Base-by-base conservation (phyloP, 2,329 filamentous ascomycete species). In the Colletotrichum sansevieriae region DNA sequence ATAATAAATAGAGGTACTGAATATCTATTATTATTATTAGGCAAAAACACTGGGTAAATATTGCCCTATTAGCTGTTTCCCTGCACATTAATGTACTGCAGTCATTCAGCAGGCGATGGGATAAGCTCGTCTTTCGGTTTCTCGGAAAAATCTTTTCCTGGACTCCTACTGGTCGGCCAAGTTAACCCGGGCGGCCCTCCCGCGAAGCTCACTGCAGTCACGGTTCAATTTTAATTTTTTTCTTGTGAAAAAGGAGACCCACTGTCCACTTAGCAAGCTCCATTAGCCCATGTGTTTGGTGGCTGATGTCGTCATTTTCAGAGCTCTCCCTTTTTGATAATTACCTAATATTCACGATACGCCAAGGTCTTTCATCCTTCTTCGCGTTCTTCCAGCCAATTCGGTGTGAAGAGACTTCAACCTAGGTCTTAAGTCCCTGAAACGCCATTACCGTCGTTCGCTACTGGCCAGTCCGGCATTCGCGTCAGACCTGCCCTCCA, bases 231-330 rank as follows among this genome's bases (percentile, higher is more conserved):
- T 65, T 65, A 65, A n/a, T 8, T 18, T 22, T 25, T 11, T 29
- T 29, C 18, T 4, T 1, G 29, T 29, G 29, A 41, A 47, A 55
- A 25, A 15, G 13, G 11, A 44, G 37, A 58, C 35, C 56, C 61
- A 55, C 57, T 15, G 39, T 56, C 70, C 63, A 70, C 59, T 70
- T 63, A 63, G 55, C 66, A 56, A 10, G 43, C 61, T 62, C 63
- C 68, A 33, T 70, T 68, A 49, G 25, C 60, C 70, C 70, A 68
- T 71, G 68, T 70, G 70, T 52, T 35, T 52, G 25, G n/a, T 33
- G 10, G n/a, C 0, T 29, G 12, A 29, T 51, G 43, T 58, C 37
- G 60, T 49, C 51, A 18, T 18, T 18, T 18, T 18, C 18, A 18
- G 18, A 18, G 18, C 18, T 18, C 18, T 18, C 18, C 18, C 18